A percentile compares a stretch with the other conserved stretches of the same genome.
Evolutionary conservation across 305 asterid genomes (phyloP).

Genomic region (Ilex paraguariensis): DNA sequence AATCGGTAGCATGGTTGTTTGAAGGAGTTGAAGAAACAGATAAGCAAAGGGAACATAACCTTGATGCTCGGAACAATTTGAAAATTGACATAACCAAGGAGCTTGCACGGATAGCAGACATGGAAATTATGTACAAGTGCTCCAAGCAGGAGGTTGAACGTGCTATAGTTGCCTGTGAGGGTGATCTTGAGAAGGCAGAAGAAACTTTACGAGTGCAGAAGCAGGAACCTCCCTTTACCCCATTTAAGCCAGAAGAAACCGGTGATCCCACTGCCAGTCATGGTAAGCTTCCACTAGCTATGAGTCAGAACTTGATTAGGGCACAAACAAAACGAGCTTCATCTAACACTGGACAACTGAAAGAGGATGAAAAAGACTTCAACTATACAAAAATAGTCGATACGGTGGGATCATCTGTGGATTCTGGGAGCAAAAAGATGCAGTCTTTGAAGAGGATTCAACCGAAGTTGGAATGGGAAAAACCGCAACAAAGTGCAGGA

Average conservation of each 20-base stretch:
- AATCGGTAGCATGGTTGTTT: slow-evolving; percentile 78
- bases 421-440: slow-evolving; percentile 37
- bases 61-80: slow-evolving; percentile 54
- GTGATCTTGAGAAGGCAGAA: slow-evolving; percentile 76
- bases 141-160: slow-evolving; percentile 87
- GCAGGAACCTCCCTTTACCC: slow-evolving; percentile 47
- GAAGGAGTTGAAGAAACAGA: slow-evolving; percentile 67
- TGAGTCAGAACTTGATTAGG: slow-evolving; percentile 29
- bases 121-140: slow-evolving; percentile 56
- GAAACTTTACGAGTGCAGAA: slow-evolving; percentile 57
- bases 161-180: slow-evolving; percentile 69
- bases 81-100: slow-evolving; percentile 83
- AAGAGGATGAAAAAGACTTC: slow-evolving; percentile 59
- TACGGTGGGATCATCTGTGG: slow-evolving; percentile 40
- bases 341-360: slow-evolving; percentile 34
- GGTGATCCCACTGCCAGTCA: slow-evolving; percentile 32
- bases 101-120: slow-evolving; percentile 55
- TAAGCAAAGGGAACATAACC: slow-evolving; percentile 31
- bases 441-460: slow-evolving; percentile 46
- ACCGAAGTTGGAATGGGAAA: slow-evolving; percentile 61
- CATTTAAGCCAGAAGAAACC: slow-evolving; percentile 52
- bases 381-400: slow-evolving; percentile 40
- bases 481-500: slow-evolving; percentile 40
- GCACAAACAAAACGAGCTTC: slow-evolving; percentile 28
- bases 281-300: slow-evolving; percentile 28